Percentiles rank a stretch among this genome's conserved stretches.
Conservation (phyloP, 768 basidiomycete genomes). For the Filobasidium floriforme region DNA sequence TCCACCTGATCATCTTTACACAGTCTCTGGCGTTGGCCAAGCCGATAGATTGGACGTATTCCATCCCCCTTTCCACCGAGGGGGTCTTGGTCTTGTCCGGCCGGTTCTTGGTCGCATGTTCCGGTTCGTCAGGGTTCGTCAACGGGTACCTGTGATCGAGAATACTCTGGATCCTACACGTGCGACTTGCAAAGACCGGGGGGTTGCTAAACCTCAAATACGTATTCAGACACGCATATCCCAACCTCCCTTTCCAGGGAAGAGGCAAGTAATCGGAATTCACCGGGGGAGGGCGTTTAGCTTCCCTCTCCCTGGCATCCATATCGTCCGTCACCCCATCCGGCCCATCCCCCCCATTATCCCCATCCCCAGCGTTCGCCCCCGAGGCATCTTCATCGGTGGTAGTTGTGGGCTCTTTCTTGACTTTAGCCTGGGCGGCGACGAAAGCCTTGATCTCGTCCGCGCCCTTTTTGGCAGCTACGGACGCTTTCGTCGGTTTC, state of each 20-base stretch:
- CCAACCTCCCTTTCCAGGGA: conserved; percentile 24
- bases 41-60: conserved; percentile 21
- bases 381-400: conserved; percentile 13
- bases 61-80: conserved; percentile 13
- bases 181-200: conserved; percentile 20
- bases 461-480: conserved; percentile 22
- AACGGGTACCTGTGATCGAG: conserved; percentile 23
- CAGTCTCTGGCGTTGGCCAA: conserved; percentile 22
- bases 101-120: conserved; percentile 23
- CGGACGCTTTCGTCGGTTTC: conserved; percentile 21
- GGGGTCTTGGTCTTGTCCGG: conserved; percentile 20
- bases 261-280: conserved; percentile 23
- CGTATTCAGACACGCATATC: conserved; percentile 25
- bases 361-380: neutral
- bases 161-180: conserved; percentile 22
- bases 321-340: conserved; percentile 11
- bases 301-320: conserved; percentile 15
- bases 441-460: conserved; percentile 26
- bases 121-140: conserved; percentile 14
- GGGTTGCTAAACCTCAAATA: conserved; percentile 24
- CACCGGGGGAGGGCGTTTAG: conserved; percentile 20
- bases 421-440: conserved; percentile 17
- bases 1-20: conserved; percentile 25
- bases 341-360: conserved; percentile 10
- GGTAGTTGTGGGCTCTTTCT: neutral